phyloP scores from a whole-genome alignment of 768 basidiomycete species.

The Saitozyma sp. region DNA sequence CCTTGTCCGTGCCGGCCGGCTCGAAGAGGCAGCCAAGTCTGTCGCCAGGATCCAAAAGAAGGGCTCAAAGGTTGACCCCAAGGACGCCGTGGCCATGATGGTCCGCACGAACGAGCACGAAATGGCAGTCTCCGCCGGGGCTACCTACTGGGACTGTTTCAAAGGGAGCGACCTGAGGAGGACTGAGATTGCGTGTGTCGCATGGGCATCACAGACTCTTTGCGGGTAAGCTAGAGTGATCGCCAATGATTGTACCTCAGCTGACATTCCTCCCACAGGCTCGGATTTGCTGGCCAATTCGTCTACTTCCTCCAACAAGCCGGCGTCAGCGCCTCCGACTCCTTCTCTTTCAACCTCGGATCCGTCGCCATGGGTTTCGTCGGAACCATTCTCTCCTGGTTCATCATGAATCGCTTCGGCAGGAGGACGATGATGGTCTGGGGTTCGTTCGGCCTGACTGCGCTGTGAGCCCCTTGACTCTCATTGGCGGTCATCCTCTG shows the following conservation, averaged over 20 bases:
- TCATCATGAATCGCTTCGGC: slow-evolving; percentile 46
- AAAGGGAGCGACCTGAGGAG: slow-evolving; percentile 31
- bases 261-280: slow-evolving; percentile 24
- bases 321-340: slow-evolving; percentile 15
- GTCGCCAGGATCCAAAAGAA: slow-evolving; percentile 10
- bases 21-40: slow-evolving; percentile 21
- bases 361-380: slow-evolving; percentile 12
- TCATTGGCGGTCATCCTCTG: neutral
- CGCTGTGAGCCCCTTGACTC: slow-evolving; percentile 3
- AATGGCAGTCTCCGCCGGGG: slow-evolving; percentile 18
- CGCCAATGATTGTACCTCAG: neutral
- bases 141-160: slow-evolving; percentile 36
- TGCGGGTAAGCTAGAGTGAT: slow-evolving; percentile 16
- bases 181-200: slow-evolving; percentile 38
- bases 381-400: slow-evolving; percentile 37
- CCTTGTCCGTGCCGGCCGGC: slow-evolving; percentile 22
- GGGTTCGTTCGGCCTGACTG: neutral
- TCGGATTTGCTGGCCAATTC: slow-evolving; percentile 2
- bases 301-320: slow-evolving; percentile 36
- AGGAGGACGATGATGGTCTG: slow-evolving; percentile 44
- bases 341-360: slow-evolving; percentile 13
- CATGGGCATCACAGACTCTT: slow-evolving; percentile 33
- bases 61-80: slow-evolving; percentile 9
- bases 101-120: slow-evolving; percentile 31
- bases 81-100: slow-evolving; percentile 13